Evolutionary conservation across 2,329 filamentous ascomycete species (phyloP).

Genomic region (Arthrobotrys megalospora): DNA sequence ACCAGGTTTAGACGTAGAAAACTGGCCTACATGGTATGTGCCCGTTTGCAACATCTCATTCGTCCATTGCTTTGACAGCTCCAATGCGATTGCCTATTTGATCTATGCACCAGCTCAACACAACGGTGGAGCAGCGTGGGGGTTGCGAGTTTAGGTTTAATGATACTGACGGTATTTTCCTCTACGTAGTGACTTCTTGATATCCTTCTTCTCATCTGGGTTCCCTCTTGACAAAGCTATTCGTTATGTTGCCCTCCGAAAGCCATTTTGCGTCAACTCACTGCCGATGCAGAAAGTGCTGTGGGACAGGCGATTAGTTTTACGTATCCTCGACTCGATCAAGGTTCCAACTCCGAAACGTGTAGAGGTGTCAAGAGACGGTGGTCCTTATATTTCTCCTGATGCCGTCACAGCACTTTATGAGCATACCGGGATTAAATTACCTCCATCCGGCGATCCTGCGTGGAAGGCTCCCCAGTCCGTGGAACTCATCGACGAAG

Average conservation of each 20-base stretch:
- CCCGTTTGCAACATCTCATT: constrained; percentile 34
- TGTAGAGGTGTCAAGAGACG: constrained; percentile 92
- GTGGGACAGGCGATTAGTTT: constrained; percentile 93
- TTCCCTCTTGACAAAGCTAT: constrained; percentile 98
- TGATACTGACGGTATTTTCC: constrained; percentile 16
- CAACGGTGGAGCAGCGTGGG: constrained; percentile 21
- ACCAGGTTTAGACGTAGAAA: constrained; percentile 78
- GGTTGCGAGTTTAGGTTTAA: not conserved
- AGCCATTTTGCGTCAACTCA: constrained; percentile 98
- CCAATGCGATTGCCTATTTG: constrained; percentile 42
- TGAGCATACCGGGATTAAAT: constrained; percentile 80
- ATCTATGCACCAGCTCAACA: constrained; percentile 63
- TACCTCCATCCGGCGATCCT: constrained; percentile 68
- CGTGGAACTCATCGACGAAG: constrained; percentile 89
- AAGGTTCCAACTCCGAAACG: constrained; percentile 89
- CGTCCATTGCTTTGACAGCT: constrained; percentile 28
- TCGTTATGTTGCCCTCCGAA: constrained; percentile 90
- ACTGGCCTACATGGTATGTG: constrained; percentile 88
- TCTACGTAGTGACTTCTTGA: constrained; percentile 81
- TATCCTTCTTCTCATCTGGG: constrained; percentile 98
- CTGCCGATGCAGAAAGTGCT: constrained; percentile 96
- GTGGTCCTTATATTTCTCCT: constrained; percentile 83
- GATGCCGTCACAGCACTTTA: constrained; percentile 86
- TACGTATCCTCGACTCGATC: constrained; percentile 89
- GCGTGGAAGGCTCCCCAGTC: constrained; percentile 72